Evolutionary conservation across 2,329 filamentous ascomycete species (phyloP).

Genomic region (Paraphaeosphaeria sporulosa): DNA sequence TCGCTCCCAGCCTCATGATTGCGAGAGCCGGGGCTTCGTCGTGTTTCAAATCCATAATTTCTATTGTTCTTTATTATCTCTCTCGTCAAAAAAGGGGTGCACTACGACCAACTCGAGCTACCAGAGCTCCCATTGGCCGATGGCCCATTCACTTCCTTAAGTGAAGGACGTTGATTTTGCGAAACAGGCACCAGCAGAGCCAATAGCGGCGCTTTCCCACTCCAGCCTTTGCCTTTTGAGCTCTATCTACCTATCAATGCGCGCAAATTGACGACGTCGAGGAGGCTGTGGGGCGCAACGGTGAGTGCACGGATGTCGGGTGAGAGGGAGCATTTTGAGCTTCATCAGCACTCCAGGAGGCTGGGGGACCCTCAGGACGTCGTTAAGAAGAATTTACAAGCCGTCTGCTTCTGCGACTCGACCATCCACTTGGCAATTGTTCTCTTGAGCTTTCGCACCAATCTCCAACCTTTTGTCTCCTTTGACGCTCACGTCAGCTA

Average conservation of each 20-base stretch:
- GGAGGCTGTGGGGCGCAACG: background rate
- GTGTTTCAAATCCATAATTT: background rate
- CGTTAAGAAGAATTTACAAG: background rate
- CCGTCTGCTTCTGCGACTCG: background rate
- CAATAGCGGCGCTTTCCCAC: background rate
- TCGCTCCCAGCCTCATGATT: background rate
- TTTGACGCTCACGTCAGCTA: background rate
- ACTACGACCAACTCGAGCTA: background rate
- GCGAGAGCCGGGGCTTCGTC: background rate
- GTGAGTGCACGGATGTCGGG: background rate
- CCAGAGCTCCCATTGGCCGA: conserved; percentile 1
- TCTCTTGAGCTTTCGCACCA: background rate
- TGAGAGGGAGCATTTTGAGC: background rate
- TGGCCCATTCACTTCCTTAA: background rate
- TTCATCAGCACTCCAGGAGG: background rate
- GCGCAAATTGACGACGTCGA: background rate
- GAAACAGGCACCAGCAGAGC: background rate
- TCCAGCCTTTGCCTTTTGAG: background rate
- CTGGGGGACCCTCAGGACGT: background rate
- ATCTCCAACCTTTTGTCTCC: background rate
- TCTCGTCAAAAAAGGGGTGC: background rate
- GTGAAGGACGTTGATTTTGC: background rate
- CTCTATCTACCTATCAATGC: background rate
- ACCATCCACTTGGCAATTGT: background rate
- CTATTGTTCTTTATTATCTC: background rate